A percentile compares a stretch with the other conserved stretches of the same genome.
Evolutionary conservation across 1,284 basidiomycete species (phyloP).

Genomic region (Laetiporus sulphureus): DNA sequence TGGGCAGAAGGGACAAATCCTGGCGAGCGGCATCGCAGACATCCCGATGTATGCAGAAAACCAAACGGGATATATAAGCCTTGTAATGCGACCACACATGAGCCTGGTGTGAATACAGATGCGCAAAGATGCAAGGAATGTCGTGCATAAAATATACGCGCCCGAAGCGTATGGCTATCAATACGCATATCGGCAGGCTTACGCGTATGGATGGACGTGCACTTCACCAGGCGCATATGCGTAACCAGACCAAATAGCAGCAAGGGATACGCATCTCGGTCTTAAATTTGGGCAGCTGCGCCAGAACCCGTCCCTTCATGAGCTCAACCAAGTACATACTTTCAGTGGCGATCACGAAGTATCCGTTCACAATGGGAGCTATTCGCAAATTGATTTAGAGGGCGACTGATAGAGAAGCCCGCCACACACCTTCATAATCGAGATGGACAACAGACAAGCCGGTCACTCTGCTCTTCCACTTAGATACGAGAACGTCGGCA

Average conservation of each 20-base stretch:
- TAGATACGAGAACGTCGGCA: slow-evolving; percentile 72
- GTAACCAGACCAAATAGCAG: too few species aligned
- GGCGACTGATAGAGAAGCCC: background rate
- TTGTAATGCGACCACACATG: too few species aligned
- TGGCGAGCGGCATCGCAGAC: too few species aligned
- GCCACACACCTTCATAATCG: slow-evolving; percentile 73
- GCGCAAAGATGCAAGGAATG: background rate
- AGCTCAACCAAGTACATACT: slow-evolving; percentile 44
- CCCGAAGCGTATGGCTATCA: too few species aligned
- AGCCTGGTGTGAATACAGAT: background rate
- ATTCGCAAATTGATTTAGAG: slow-evolving; percentile 11
- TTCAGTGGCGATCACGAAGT: slow-evolving; percentile 90
- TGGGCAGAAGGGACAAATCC: too few species aligned
- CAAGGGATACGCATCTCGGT: too few species aligned
- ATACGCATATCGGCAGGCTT: too few species aligned
- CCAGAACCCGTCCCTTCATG: background rate
- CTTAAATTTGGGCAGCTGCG: too few species aligned
- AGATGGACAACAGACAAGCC: slow-evolving; percentile 78
- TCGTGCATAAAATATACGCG: background rate
- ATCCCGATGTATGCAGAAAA: too few species aligned
- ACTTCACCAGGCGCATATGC: too few species aligned
- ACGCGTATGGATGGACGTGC: too few species aligned
- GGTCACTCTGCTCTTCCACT: slow-evolving; percentile 78
- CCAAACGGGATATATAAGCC: too few species aligned
- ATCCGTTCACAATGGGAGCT: slow-evolving; percentile 90